Evolutionary conservation across 2,329 filamentous ascomycete species (phyloP).

Genomic region (Colletotrichum sansevieriae): DNA sequence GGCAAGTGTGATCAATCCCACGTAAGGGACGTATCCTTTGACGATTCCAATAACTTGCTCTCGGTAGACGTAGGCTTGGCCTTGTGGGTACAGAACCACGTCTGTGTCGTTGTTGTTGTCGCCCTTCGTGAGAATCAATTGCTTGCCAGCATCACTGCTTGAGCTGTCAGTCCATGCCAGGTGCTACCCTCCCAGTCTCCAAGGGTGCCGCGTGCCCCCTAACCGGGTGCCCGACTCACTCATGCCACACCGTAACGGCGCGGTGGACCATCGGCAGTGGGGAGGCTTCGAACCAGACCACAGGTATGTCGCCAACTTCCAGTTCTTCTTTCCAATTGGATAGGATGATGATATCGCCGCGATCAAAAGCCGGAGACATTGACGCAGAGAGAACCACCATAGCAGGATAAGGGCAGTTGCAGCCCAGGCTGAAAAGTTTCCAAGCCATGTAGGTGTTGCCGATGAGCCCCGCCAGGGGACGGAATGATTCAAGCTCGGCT

Average conservation of each 20-base stretch:
- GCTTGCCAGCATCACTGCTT: background rate
- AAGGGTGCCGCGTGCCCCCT: no score
- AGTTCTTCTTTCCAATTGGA: slow-evolving; percentile 1
- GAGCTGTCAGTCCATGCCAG: background rate
- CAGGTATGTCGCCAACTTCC: slow-evolving; percentile 10
- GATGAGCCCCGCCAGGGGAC: no score
- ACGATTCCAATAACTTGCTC: slow-evolving; percentile 12
- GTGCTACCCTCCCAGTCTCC: no score
- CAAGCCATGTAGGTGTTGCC: slow-evolving; percentile 3
- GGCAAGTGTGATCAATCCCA: slow-evolving; percentile 10
- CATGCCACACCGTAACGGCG: background rate
- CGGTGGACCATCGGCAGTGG: slow-evolving; percentile 5
- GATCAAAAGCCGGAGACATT: background rate
- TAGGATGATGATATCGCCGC: slow-evolving; percentile 9
- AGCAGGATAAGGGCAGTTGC: background rate
- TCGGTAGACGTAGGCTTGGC: background rate
- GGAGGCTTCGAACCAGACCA: background rate
- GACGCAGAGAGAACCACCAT: slow-evolving; percentile 22
- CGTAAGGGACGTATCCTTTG: slow-evolving; percentile 3
- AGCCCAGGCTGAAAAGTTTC: background rate
- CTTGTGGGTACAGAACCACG: background rate
- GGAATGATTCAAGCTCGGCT: no score
- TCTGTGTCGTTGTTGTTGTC: background rate
- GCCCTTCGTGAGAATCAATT: slow-evolving; percentile 10
- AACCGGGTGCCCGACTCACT: background rate